Evolutionary conservation across 208 protist genomes (phyloP), one percentile per base, ranked within the genome.

Genomic region (Acanthamoeba lenticulata): DNA sequence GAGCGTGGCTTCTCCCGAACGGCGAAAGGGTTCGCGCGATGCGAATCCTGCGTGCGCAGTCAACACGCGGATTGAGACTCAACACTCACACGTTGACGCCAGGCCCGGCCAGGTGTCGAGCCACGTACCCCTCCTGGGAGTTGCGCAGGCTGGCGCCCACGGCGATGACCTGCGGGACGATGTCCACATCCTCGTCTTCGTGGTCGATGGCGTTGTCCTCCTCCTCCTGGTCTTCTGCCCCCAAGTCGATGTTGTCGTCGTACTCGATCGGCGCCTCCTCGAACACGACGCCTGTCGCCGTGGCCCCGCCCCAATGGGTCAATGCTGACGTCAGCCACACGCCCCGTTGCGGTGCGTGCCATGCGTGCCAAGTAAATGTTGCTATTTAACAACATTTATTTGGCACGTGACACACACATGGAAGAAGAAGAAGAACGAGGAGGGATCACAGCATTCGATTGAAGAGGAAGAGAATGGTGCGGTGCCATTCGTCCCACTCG

Each of bases 311-410:
- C n/a, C n/a, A n/a, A n/a, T n/a, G n/a, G n/a, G n/a, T n/a, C n/a
- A n/a, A n/a, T n/a, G n/a, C n/a, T n/a, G n/a, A n/a, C n/a, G n/a
- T n/a, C n/a, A n/a, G n/a, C n/a, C n/a, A n/a, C n/a, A n/a, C n/a
- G n/a, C n/a, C n/a, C 9, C 60, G 60, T 69, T 6, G 4, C 19
- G 19, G 4, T 4, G 6, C 60, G 19, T 21, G 27, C 60, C 29
- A 11, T 74, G 32, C n/a, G n/a, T 74, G 65, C 65, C 65, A 74
- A 74, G 40, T 74, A 74, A 74, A 74, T 74, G 65, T 40, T 74
- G 65, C n/a, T 32, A 19, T n/a, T 11, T 9, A 55, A 4, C 47
- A 36, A 74, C 65, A 74, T 74, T 74, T 74, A 74, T 74, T 74
- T 11, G 7, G 36, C n/a, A n/a, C 45, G 15, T 15, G 45, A 52